phyloP scores from a whole-genome alignment of 345 rosid genomes.

The Microthlaspi erraticum region DNA sequence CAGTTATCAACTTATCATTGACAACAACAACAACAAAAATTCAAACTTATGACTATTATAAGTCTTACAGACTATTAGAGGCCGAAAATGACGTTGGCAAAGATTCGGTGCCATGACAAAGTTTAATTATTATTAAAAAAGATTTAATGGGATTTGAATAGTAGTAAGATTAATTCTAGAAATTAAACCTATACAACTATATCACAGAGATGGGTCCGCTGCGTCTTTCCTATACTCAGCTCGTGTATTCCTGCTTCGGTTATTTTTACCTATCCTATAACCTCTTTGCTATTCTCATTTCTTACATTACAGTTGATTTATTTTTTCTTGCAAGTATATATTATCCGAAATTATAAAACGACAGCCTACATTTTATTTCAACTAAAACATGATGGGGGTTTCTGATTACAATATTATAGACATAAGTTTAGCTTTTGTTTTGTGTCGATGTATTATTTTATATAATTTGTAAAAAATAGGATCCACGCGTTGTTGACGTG shows the following conservation, averaged over 20 bases:
- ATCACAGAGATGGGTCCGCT: too few species aligned
- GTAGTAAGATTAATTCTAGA: background rate
- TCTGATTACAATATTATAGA: background rate
- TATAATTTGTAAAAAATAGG: slow-evolving; percentile 3
- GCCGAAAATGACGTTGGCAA: slow-evolving; percentile 18
- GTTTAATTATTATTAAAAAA: too few species aligned
- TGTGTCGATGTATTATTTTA: background rate
- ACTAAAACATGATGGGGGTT: background rate
- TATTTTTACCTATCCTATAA: background rate
- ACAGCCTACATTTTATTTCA: background rate
- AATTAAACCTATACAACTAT: background rate
- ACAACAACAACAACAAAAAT: too few species aligned
- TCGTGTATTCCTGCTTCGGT: background rate
- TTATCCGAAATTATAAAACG: background rate
- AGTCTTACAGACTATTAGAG: slow-evolving; percentile 17
- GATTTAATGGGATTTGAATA: too few species aligned
- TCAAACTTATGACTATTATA: background rate
- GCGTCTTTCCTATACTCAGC: too few species aligned
- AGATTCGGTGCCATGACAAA: background rate
- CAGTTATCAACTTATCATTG: too few species aligned
- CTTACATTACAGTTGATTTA: background rate
- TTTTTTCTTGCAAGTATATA: background rate
- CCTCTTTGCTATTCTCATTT: background rate
- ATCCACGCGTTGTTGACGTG: slow-evolving; percentile 35
- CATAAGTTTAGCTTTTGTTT: background rate